phyloP scores from a whole-genome alignment of 2,329 filamentous ascomycete genomes.

The Leptographium wingfieldii region DNA sequence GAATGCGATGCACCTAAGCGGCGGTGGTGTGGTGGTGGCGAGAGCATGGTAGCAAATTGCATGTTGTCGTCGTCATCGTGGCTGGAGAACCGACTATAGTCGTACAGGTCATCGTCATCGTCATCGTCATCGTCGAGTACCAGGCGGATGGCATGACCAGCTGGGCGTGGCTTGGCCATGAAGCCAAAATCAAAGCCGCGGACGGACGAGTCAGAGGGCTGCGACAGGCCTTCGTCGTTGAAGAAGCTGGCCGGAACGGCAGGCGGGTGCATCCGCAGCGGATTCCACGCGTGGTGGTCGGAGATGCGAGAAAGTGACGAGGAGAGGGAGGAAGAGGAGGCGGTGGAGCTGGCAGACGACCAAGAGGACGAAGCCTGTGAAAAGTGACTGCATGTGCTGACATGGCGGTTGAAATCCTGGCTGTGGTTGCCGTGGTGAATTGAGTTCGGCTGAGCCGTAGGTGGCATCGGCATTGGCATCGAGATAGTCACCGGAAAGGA shows the following conservation, averaged over 20 bases:
- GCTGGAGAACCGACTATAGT: not conserved
- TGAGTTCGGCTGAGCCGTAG: not conserved
- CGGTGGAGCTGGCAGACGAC: conserved; percentile 3
- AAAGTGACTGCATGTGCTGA: conserved; percentile 11
- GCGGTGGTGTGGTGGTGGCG: conserved; percentile 10
- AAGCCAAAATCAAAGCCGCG: conserved; percentile 23
- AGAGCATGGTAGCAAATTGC: conserved; percentile 6
- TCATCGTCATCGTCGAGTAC: not conserved
- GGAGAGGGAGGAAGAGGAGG: conserved; percentile 1
- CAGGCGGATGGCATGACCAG: conserved; percentile 9
- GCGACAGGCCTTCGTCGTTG: not conserved
- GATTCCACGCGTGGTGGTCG: conserved; percentile 9
- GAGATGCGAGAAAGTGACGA: not conserved
- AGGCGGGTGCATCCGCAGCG: conserved; percentile 22
- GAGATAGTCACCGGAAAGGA: not conserved
- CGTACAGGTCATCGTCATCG: conserved; percentile 2
- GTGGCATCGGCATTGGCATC: conserved; percentile 5
- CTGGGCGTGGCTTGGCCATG: conserved; percentile 3
- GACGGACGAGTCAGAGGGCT: not conserved
- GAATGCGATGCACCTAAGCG: conserved; percentile 7
- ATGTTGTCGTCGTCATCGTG: not conserved
- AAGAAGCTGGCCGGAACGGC: not conserved
- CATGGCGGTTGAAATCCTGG: conserved; percentile 7
- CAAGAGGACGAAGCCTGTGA: conserved; percentile 14
- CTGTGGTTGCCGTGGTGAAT: not conserved